Evolutionary conservation across 176 grass and related monocot species (phyloP).

Genomic region (Rhynchospora pubera): DNA sequence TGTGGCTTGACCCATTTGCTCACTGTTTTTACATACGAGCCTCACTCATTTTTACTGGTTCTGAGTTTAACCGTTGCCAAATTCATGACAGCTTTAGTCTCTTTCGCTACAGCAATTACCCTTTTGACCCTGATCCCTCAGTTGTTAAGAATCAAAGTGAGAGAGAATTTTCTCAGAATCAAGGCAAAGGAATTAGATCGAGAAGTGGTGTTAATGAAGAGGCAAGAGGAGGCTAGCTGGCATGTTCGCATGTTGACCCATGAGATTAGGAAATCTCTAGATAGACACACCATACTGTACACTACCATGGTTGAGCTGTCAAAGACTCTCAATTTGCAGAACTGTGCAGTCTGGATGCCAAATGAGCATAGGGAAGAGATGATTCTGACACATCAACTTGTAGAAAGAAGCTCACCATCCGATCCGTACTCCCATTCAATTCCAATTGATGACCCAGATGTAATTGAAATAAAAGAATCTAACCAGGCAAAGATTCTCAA

Average conservation of each 20-base stretch:
- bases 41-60: slow-evolving; percentile 71
- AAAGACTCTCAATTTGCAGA: slow-evolving; percentile 59
- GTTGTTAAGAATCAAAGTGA: slow-evolving; percentile 84
- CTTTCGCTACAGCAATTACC: slow-evolving; percentile 89
- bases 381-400: slow-evolving; percentile 64
- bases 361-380: slow-evolving; percentile 30
- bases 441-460: slow-evolving; percentile 39
- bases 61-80: slow-evolving; percentile 78
- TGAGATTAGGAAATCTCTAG: slow-evolving; percentile 84
- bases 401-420: slow-evolving; percentile 10
- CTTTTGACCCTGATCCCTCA: slow-evolving; percentile 93
- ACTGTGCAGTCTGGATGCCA: slow-evolving; percentile 97
- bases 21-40: slow-evolving; percentile 80
- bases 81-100: slow-evolving; percentile 86
- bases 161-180: slow-evolving; percentile 73
- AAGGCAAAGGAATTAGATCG: slow-evolving; percentile 83
- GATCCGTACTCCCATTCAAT: slow-evolving; percentile 19
- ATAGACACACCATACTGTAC: slow-evolving; percentile 82
- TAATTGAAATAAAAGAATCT: slow-evolving; percentile 40
- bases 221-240: slow-evolving; percentile 84
- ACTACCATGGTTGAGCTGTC: slow-evolving; percentile 96
- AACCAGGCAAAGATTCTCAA: slow-evolving; percentile 56
- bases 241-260: slow-evolving; percentile 91
- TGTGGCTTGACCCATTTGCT: slow-evolving; percentile 95
- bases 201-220: slow-evolving; percentile 76